Evolutionary conservation across 371 early-diverging fungal species (phyloP).

Genomic region (Funneliformis caledonium): DNA sequence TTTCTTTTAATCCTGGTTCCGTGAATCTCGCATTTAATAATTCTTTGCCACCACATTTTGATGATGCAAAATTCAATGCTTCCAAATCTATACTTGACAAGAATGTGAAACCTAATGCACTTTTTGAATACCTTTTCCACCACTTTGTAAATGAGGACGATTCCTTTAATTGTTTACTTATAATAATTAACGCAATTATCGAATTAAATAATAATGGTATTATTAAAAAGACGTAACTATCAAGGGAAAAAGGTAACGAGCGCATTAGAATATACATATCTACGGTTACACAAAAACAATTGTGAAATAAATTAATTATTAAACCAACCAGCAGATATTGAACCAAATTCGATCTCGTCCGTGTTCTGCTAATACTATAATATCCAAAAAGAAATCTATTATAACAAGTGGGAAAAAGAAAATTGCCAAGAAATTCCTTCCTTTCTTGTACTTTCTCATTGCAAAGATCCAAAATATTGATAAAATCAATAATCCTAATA

Average conservation of each 20-base stretch:
- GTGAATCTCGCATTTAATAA: background rate
- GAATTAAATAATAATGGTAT: background rate
- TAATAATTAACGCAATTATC: background rate
- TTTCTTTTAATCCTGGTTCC: no score
- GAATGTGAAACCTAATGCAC: background rate
- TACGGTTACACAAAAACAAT: background rate
- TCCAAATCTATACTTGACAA: conserved; percentile 1
- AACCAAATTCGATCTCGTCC: conserved; percentile 14
- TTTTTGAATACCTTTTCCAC: background rate
- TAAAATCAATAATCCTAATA: background rate
- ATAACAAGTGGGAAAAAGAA: background rate
- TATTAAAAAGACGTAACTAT: background rate
- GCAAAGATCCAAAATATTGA: background rate
- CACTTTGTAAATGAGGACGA: background rate
- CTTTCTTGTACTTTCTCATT: background rate
- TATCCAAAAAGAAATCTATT: background rate
- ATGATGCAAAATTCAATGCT: conserved; percentile 1
- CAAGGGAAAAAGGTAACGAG: background rate
- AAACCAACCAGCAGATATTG: background rate
- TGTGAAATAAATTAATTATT: background rate
- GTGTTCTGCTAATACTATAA: background rate
- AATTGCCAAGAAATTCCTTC: background rate
- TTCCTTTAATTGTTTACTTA: background rate
- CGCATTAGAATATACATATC: background rate
- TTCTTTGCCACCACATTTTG: background rate